phyloP scores from a whole-genome alignment of 2,329 filamentous ascomycete genomes.

The Fusarium continuum region DNA sequence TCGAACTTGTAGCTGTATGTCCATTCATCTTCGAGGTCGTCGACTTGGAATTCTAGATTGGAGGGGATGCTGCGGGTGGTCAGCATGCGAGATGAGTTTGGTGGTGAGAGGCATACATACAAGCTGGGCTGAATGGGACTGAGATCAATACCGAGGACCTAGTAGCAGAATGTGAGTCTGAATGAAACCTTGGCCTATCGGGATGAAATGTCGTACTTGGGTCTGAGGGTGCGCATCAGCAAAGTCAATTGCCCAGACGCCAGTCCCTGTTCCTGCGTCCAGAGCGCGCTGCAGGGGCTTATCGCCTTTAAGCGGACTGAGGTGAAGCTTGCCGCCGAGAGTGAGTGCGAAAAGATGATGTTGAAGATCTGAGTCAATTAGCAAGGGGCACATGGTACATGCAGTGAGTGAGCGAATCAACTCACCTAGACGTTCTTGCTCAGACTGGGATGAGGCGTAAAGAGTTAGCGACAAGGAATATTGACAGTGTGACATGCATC shows the following conservation, averaged over 20 bases:
- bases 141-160: conserved; percentile 54
- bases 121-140: conserved; percentile 53
- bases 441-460: conserved; percentile 27
- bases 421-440: conserved; percentile 47
- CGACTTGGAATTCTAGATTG: conserved; percentile 59
- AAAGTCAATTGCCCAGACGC: conserved; percentile 58
- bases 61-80: conserved; percentile 52
- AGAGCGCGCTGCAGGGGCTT: conserved; percentile 46
- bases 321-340: conserved; percentile 44
- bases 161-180: neutral
- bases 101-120: conserved; percentile 39
- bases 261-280: conserved; percentile 61
- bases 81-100: neutral
- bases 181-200: fast-evolving
- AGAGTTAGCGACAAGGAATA: conserved; percentile 17
- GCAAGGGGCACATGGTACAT: fast-evolving
- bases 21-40: conserved; percentile 56
- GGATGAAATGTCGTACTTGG: conserved; percentile 15
- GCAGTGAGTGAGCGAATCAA: neutral
- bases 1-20: conserved; percentile 52
- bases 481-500: neutral
- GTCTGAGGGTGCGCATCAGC: conserved; percentile 46
- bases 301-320: conserved; percentile 39
- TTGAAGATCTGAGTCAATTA: conserved; percentile 45
- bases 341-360: conserved; percentile 50